Evolutionary conservation across 208 protist genomes (phyloP), one percentile per base, ranked within the genome.

Genomic region (Trypanosomatidae sp.): DNA sequence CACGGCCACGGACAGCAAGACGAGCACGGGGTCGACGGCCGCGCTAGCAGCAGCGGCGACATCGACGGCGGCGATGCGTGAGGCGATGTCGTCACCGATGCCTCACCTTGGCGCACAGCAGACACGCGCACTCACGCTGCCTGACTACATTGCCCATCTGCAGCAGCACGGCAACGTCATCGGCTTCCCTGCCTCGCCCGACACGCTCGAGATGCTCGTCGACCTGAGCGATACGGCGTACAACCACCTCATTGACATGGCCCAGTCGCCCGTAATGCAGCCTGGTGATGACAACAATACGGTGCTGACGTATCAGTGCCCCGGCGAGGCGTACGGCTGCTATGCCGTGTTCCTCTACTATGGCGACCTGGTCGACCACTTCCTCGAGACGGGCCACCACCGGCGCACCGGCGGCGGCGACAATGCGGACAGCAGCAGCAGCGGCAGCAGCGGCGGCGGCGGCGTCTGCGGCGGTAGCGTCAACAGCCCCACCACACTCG

Each of bases 171-270:
- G 48, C 32, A 61, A 72, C 27, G 51, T 77, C 11, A 61, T 77
- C 35, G 69, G 69, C 13, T 61, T 43, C 15, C 55, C 59, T 8
- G 66, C 57, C 6, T 62, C 57, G 3, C 61, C 56, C n/a, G 56
- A 71, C 26, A 48, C 50, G 30, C 61, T 83, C 11, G 72, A 88
- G 48, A 69, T 83, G 37, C 49, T 83, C 13, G 59, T 75, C 22
- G 65, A 78, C 46, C 37, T 49, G 1, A 61, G 53, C 40, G 54
- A 45, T 11, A 37, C 33, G 20, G 53, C 46, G 18, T 47, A 54
- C 33, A 13, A 20, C 8, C 43, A 41, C 25, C 46, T 56, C n/a
- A 23, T 66, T 21, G 64, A 71, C 27, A 46, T 49, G 22, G 1
- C 37, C 2, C 30, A 15, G 18, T 4, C 54, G 46, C 4, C 25